Base-by-base conservation (phyloP, 768 basidiomycete genomes). In the Rossbeevera mucosa region DNA sequence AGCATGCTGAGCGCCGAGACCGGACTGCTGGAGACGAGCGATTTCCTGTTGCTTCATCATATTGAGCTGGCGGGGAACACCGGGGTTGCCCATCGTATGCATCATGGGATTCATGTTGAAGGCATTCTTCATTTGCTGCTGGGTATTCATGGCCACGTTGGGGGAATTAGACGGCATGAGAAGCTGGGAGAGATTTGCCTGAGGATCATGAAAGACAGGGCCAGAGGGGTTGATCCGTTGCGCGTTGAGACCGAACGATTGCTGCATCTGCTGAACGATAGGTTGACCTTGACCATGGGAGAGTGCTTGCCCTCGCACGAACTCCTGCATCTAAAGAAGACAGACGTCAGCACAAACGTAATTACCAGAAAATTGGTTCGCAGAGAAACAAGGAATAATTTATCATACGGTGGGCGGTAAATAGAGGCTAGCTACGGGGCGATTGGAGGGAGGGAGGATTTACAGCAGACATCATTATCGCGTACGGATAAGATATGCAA, bases 31-130 rank as follows among this genome's bases (percentile, higher is more conserved):
- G 13, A 69, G 57, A 28, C 69, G 73, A 55, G 59, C 62, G 12
- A 77, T 65, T 48, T 72, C 72, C 36, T 67, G 69, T 62, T 76
- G 79, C 11, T 63, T 68, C 54, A 75, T 73, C 64, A 79, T 70
- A 44, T 78, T 79, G 22, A 82, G 65, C 63, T 69, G 59, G 54
- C 67, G 61, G 61, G 68, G 48, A 53, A 70, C 47, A 52, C 58
- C 56, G 12, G 64, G 28, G 40, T 70, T 59, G 48, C 25, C 52
- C 41, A 71, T 63, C 33, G 74, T 61, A 31, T 75, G 74, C 47
- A 75, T 55, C 69, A 77, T 71, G 16, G 70, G 61, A 42, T 64
- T 70, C 52, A 74, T 69, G 41, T 59, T 59, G n/a, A 59, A 64
- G 18, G 45, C 8, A 8, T 53, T 29, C 53, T 72, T 68, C 63